Percentiles rank a stretch among this genome's conserved stretches.
Evolutionary conservation across 345 rosid genomes (phyloP).

Genomic region (Trapa bicornis): DNA sequence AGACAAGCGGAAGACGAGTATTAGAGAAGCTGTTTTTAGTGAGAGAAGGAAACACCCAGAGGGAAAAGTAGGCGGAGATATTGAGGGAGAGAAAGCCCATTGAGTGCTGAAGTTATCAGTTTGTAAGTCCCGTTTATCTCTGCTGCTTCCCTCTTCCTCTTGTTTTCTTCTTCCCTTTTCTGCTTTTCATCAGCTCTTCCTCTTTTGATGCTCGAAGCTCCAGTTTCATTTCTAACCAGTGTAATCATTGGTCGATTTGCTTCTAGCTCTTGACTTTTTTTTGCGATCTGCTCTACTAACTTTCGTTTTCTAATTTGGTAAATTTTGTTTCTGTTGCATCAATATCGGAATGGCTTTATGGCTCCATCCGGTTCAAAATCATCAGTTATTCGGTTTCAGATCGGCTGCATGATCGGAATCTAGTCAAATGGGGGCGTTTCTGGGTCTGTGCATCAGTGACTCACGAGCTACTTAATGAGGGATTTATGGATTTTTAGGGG

Average conservation of each 20-base stretch:
- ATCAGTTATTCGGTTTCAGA: not conserved
- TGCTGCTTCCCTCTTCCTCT: conserved; percentile 10
- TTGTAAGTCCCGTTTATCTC: conserved; percentile 11
- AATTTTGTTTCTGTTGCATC: too few relatives aligned
- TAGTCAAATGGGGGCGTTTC: conserved; percentile 1
- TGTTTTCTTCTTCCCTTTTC: too few relatives aligned
- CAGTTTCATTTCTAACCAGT: not conserved
- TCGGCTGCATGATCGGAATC: not conserved
- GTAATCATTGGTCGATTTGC: not conserved
- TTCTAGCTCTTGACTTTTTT: not conserved
- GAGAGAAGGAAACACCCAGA: not conserved
- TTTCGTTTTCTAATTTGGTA: too few relatives aligned
- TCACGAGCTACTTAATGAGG: not conserved
- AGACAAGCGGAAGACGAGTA: not conserved
- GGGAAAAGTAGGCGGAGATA: not conserved
- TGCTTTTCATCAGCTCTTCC: not conserved
- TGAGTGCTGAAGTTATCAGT: not conserved
- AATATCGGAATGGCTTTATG: too few relatives aligned
- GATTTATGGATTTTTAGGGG: not conserved
- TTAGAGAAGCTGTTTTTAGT: not conserved
- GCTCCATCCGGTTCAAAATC: too few relatives aligned
- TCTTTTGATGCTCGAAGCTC: not conserved
- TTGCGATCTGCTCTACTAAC: not conserved
- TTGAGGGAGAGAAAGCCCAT: not conserved
- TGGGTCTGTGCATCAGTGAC: too few relatives aligned